Conservation (phyloP, 306 rosid species). For the Corylus americana region DNA sequence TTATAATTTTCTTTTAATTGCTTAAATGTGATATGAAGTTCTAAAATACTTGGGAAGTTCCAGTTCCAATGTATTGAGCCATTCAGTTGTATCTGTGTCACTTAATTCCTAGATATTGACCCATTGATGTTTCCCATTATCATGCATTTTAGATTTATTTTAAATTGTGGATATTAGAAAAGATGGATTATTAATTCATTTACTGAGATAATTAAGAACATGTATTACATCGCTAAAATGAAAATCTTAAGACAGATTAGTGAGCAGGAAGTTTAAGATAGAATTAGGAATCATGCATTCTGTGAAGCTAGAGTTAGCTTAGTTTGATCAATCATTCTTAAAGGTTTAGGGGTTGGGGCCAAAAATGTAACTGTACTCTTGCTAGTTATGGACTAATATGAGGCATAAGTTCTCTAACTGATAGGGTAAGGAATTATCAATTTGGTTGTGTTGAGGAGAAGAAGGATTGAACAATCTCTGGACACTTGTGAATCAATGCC, state of each 20-base stretch:
- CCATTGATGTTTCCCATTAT: background rate
- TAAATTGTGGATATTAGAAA: background rate
- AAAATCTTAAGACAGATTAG: background rate
- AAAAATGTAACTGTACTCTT: background rate
- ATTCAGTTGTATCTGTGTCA: background rate
- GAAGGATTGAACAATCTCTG: background rate
- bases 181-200: background rate
- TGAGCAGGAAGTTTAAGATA: background rate
- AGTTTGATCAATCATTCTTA: background rate
- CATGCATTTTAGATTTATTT: background rate
- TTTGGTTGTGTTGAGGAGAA: background rate
- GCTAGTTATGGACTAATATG: background rate
- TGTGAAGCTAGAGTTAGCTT: background rate
- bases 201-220: background rate
- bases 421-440: background rate
- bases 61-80: background rate
- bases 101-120: background rate
- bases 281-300: background rate
- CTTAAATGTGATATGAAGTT: background rate
- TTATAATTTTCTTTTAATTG: background rate
- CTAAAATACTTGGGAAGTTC: background rate
- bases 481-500: background rate
- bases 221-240: background rate
- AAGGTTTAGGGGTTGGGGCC: background rate
- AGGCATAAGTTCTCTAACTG: background rate